Conservation (phyloP, 2,329 filamentous ascomycete species). For the Massarina eburnea region DNA sequence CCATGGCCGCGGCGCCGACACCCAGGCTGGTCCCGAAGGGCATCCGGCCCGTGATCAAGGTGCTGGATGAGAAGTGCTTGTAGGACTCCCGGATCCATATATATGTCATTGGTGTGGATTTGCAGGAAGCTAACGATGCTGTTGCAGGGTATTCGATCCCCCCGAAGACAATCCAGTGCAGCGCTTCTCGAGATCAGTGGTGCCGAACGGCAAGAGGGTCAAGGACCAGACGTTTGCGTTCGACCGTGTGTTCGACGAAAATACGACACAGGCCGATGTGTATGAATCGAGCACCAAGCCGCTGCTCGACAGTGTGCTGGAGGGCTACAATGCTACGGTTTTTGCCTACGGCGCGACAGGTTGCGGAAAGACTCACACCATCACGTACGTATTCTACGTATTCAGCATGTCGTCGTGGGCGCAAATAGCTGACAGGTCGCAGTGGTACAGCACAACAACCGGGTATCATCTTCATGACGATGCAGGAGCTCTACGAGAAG, state of each 20-base stretch:
- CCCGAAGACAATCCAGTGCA: slow-evolving; percentile 93
- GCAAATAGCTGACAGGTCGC: slow-evolving; percentile 18
- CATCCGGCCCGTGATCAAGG: slow-evolving; percentile 88
- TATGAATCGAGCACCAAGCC: slow-evolving; percentile 90
- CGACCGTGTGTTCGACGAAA: slow-evolving; percentile 95
- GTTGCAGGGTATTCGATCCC: slow-evolving; percentile 84
- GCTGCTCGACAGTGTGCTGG: slow-evolving; percentile 91
- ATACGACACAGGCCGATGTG: slow-evolving; percentile 85
- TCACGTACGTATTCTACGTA: slow-evolving; percentile 50
- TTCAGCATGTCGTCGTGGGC: slow-evolving; percentile 45
- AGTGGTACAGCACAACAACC: slow-evolving; percentile 84
- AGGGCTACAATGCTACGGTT: slow-evolving; percentile 98
- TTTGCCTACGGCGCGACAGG: slow-evolving; percentile 98
- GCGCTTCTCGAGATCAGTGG: slow-evolving; percentile 78
- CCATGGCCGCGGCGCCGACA: slow-evolving; percentile 80
- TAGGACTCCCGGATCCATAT: slow-evolving; percentile 50
- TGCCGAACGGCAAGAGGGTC: slow-evolving; percentile 80
- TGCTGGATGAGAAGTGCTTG: slow-evolving; percentile 95
- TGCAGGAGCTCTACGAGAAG: slow-evolving; percentile 98
- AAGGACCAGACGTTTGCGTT: slow-evolving; percentile 99
- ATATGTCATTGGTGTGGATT: neutral
- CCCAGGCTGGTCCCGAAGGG: slow-evolving; percentile 86
- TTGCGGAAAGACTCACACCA: slow-evolving; percentile 98
- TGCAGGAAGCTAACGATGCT: slow-evolving; percentile 20
- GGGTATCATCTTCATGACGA: slow-evolving; percentile 97